These are phyloP conservation scores for Aciculosporium take DNA, from an alignment of 2,329 filamentous ascomycete species.

Conservation along the genomic window DNA sequence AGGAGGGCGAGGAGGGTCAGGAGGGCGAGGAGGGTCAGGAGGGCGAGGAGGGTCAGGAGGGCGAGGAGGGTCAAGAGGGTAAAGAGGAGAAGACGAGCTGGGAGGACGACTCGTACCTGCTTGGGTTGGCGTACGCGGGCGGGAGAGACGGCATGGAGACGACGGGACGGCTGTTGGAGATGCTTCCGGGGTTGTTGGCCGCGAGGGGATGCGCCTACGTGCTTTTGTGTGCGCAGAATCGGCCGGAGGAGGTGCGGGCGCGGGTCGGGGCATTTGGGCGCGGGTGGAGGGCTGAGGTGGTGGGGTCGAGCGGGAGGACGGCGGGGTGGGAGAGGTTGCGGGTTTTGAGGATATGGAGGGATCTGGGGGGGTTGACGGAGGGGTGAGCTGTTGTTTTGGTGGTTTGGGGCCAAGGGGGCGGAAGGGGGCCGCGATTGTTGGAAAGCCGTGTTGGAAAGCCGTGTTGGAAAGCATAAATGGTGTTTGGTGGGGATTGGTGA, in stretches of 20 bases:
- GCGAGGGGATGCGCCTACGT: constrained; percentile 71
- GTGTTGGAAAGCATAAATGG: too few species aligned
- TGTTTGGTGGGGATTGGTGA: too few species aligned
- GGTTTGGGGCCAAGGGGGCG: background rate
- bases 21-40: too few species aligned
- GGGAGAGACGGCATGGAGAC: constrained; percentile 88
- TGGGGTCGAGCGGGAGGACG: constrained; percentile 69
- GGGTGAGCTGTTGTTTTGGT: background rate
- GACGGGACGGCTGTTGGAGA: constrained; percentile 62
- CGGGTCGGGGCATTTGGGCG: constrained; percentile 37
- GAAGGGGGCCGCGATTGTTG: background rate
- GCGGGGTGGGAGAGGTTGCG: constrained; percentile 92
- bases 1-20: too few species aligned
- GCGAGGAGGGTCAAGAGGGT: too few species aligned
- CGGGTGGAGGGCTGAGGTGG: constrained; percentile 61
- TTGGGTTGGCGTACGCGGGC: constrained; percentile 79
- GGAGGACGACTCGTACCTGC: constrained; percentile 68
- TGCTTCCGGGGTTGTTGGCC: constrained; percentile 50
- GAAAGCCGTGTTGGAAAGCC: too few species aligned
- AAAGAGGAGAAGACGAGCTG: constrained; percentile 32
- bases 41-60: too few species aligned
- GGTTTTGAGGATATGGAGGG: constrained; percentile 73
- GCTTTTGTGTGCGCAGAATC: constrained; percentile 81
- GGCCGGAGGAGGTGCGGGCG: constrained; percentile 57
- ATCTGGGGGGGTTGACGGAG: constrained; percentile 9